Evolutionary conservation across 2,329 filamentous ascomycete species (phyloP).

Genomic region (Fusarium staphyleae): DNA sequence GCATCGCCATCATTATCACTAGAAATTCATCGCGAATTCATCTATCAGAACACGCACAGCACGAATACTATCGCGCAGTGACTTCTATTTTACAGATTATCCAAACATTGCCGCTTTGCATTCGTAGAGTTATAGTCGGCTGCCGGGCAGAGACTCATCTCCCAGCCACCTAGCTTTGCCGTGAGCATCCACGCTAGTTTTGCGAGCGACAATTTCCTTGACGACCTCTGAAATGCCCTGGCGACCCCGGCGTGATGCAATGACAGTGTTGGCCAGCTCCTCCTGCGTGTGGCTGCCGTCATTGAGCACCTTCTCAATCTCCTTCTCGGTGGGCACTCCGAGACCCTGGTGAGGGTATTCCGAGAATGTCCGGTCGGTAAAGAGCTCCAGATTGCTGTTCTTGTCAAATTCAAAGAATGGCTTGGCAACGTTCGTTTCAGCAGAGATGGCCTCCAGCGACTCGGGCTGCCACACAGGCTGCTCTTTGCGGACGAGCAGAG

Average conservation of each 20-base stretch:
- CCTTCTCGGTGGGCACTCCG: constrained; percentile 75
- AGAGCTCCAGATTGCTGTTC: constrained; percentile 61
- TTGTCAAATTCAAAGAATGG: constrained; percentile 71
- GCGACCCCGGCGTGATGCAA: constrained; percentile 66
- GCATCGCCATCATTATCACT: constrained; percentile 11
- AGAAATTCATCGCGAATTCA: constrained; percentile 30
- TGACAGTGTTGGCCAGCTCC: constrained; percentile 69
- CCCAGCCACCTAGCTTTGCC: constrained; percentile 53
- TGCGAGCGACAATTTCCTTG: constrained; percentile 70
- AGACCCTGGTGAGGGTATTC: constrained; percentile 77
- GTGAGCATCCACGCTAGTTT: constrained; percentile 57
- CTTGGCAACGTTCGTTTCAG: constrained; percentile 61
- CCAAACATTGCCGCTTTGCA: constrained; percentile 11
- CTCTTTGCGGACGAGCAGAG: constrained; percentile 75
- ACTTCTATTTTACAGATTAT: constrained; percentile 41
- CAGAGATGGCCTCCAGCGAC: constrained; percentile 71
- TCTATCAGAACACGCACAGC: constrained; percentile 40
- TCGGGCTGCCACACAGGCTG: constrained; percentile 79
- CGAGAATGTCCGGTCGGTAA: constrained; percentile 68
- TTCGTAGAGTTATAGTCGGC: constrained; percentile 43
- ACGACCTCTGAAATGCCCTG: constrained; percentile 75
- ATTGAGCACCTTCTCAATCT: constrained; percentile 63
- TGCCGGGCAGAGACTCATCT: constrained; percentile 42
- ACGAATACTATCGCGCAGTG: constrained; percentile 24
- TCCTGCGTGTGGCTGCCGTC: constrained; percentile 52